Conservation (phyloP, 75 land plant genomes). For the Selaginella tamariscina region DNA sequence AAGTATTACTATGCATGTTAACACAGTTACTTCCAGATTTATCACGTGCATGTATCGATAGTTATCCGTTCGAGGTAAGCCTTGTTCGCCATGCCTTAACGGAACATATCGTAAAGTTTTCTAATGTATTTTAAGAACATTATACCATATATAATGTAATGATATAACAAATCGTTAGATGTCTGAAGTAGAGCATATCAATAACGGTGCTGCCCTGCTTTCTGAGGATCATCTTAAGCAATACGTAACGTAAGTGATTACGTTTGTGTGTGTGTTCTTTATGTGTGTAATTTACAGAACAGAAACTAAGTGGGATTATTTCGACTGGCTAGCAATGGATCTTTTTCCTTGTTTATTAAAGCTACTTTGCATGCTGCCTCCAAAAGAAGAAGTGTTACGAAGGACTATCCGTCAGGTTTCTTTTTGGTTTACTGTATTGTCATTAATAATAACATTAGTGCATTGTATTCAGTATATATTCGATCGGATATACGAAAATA, state of each 20-base stretch:
- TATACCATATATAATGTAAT: neutral
- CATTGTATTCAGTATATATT: neutral
- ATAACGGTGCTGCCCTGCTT: too few species aligned
- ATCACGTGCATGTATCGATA: slow-evolving; percentile 39
- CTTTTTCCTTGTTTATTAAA: slow-evolving; percentile 66
- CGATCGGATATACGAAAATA: too few species aligned
- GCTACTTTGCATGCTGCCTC: slow-evolving; percentile 59
- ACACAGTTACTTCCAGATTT: slow-evolving; percentile 61
- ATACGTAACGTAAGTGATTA: too few species aligned
- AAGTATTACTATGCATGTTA: slow-evolving; percentile 68
- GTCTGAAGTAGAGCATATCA: too few species aligned
- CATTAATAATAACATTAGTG: neutral
- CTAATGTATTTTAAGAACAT: neutral
- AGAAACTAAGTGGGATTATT: slow-evolving; percentile 56
- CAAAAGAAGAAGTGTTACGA: slow-evolving; percentile 73
- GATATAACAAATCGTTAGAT: neutral
- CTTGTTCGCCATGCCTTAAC: too few species aligned
- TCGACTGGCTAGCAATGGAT: slow-evolving; percentile 77
- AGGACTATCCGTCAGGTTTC: slow-evolving; percentile 17
- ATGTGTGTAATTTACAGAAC: slow-evolving; percentile 40
- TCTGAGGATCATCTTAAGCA: too few species aligned
- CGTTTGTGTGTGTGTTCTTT: too few species aligned
- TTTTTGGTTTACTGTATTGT: too few species aligned
- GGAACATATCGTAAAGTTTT: neutral
- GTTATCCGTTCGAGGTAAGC: slow-evolving; percentile 83